A percentile compares a stretch with the other conserved stretches of the same genome.
These are phyloP conservation scores for Suillus subalutaceus DNA, from an alignment of 768 basidiomycete genomes.

Conservation along the genomic window DNA sequence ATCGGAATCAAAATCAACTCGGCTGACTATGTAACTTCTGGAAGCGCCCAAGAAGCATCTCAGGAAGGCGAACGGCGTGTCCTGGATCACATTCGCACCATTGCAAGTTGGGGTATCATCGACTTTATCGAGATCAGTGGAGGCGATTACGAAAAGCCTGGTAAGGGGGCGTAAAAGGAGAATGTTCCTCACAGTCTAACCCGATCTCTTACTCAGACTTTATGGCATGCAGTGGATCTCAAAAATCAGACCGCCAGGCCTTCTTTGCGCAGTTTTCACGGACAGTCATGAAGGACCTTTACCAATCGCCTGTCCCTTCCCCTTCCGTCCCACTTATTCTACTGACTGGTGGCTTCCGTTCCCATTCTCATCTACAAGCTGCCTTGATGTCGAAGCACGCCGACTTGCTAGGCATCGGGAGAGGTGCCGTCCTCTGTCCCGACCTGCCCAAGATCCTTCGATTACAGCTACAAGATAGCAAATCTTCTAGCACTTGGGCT, in stretches of 20 bases:
- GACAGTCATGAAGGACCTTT: constrained; percentile 43
- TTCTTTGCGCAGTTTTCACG: constrained; percentile 74
- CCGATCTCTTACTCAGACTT: constrained; percentile 42
- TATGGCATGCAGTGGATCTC: constrained; percentile 28
- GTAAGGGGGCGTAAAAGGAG: constrained; percentile 40
- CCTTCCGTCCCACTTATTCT: constrained; percentile 60
- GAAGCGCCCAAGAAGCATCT: constrained; percentile 35
- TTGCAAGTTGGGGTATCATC: constrained; percentile 65
- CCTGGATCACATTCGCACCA: constrained; percentile 58
- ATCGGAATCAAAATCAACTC: constrained; percentile 83
- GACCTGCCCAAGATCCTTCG: constrained; percentile 51
- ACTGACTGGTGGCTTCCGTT: constrained; percentile 79
- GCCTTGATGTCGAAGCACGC: constrained; percentile 61
- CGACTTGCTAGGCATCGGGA: constrained; percentile 77
- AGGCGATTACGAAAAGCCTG: constrained; percentile 81
- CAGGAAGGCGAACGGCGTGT: constrained; percentile 41
- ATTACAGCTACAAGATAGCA: constrained; percentile 12
- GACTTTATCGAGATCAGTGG: constrained; percentile 91
- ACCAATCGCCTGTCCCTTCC: constrained; percentile 20
- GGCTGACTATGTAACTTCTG: constrained; percentile 62
- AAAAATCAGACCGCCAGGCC: constrained; percentile 57
- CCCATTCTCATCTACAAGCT: constrained; percentile 53
- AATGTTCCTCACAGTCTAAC: constrained; percentile 16
- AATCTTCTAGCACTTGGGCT: constrained; percentile 16
- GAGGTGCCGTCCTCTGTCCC: constrained; percentile 66